Base-by-base conservation (phyloP, 768 basidiomycete genomes). In the Cystobasidiopsis lactophilus region DNA sequence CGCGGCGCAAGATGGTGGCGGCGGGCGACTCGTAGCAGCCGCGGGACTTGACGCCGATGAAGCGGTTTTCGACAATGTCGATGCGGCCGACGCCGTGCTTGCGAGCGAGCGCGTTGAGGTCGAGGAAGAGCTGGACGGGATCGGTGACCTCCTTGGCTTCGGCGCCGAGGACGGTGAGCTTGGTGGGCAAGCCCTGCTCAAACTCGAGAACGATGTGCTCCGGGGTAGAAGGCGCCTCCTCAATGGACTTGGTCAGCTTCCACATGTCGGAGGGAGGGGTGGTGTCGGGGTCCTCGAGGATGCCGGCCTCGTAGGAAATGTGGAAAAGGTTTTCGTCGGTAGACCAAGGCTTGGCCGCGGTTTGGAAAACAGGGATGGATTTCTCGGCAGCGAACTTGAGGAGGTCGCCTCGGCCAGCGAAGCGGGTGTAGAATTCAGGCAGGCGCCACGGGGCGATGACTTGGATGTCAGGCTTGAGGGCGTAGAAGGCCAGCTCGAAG, bases 281-380 rank as follows among this genome's bases (percentile, higher is more conserved):
- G 55, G 72, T 78, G 73, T 91, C 77, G 58, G 93, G 93, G 65
- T 96, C 82, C 68, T 98, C 93, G 58, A 98, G 78, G 67, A 98
- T 96, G 41, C 91, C 93, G 11, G 93, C 91, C 69, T 98, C 93
- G 70, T 95, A 98, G 18, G 93, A 96, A 69, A 96, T 98, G 73
- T 98, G 93, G 79, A 91, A 95, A 45, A 98, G 74, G 71, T 96
- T 98, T 71, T 96, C 93, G 66, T 98, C 91, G 5, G 93, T 98
- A 2, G 91, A 95, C 93, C 93, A 98, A 35, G 93, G 91, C 71
- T 96, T 95, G 52, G 89, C 75, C 11, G 82, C 75, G 43, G 93
- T 98, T 70, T 98, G 93, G 58, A 78, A 75, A 55, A 98, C 89
- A 52, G 88, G 88, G 59, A 98, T 91, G 46, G 76, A 68, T 66